Evolutionary conservation across 2,329 filamentous ascomycete species (phyloP).

Genomic region (Monilinia laxa): DNA sequence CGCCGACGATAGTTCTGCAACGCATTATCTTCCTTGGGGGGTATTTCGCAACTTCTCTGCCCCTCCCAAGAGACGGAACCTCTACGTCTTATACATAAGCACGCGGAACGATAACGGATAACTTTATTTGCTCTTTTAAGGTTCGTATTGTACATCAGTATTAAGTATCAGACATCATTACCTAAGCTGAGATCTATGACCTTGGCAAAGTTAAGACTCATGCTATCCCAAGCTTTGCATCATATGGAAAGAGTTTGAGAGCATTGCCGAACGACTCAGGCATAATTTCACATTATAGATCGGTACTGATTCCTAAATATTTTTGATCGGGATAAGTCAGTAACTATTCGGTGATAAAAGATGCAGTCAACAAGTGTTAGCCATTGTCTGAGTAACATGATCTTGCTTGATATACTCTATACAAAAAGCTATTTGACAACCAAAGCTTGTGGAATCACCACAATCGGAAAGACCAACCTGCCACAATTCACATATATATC

Average conservation of each 20-base stretch:
- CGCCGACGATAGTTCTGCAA: background rate
- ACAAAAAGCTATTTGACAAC: background rate
- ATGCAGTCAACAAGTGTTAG: background rate
- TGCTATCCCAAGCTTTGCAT: background rate
- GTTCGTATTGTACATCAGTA: background rate
- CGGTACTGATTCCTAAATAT: background rate
- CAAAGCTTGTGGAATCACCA: constrained; percentile 4
- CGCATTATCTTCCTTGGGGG: background rate
- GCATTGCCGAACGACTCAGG: background rate
- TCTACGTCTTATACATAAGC: background rate
- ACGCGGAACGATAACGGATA: background rate
- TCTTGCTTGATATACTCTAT: background rate
- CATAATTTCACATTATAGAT: background rate
- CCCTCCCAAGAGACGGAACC: background rate
- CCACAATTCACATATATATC: background rate
- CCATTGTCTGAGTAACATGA: background rate
- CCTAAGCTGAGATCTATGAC: constrained; percentile 9
- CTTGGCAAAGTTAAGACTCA: background rate
- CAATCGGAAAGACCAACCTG: constrained; percentile 9
- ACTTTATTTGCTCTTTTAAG: background rate
- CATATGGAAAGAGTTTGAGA: background rate
- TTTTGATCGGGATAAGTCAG: background rate
- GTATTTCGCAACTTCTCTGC: background rate
- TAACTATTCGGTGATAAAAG: background rate
- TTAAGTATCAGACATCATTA: background rate